Evolutionary conservation across 805 yeast species (phyloP).

Genomic region (Schwanniomyces sp.): DNA sequence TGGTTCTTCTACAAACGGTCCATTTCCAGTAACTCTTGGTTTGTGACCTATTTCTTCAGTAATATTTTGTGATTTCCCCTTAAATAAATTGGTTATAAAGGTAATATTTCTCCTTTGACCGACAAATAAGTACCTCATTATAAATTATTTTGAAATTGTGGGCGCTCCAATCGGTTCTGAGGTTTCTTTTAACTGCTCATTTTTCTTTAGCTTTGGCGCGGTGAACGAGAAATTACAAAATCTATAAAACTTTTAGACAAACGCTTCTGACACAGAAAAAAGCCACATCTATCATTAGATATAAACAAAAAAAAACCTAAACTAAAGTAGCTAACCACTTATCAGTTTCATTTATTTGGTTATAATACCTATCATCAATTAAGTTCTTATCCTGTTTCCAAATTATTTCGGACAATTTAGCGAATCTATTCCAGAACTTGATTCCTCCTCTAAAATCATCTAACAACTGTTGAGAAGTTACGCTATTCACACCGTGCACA

Average conservation of each 20-base stretch:
- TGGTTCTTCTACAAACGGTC: slow-evolving; percentile 47
- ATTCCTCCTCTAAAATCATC: slow-evolving; percentile 32
- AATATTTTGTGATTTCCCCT: slow-evolving; percentile 3
- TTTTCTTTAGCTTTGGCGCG: neutral
- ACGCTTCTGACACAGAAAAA: neutral
- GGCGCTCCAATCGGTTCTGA: neutral
- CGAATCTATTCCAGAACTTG: slow-evolving; percentile 35
- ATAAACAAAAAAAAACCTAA: slow-evolving; percentile 3
- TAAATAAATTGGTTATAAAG: neutral
- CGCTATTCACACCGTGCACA: slow-evolving; percentile 40
- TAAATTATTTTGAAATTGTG: neutral
- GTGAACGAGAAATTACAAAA: neutral
- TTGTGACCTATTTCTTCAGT: slow-evolving; percentile 9
- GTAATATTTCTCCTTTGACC: neutral
- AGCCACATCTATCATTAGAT: neutral
- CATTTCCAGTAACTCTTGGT: slow-evolving; percentile 44
- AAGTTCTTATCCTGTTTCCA: slow-evolving; percentile 26
- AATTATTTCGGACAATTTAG: slow-evolving; percentile 21
- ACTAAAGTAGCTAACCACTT: slow-evolving; percentile 27
- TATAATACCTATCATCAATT: slow-evolving; percentile 20
- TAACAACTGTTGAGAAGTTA: slow-evolving; percentile 29
- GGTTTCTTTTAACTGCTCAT: neutral
- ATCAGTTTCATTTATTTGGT: slow-evolving; percentile 27
- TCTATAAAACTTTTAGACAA: neutral
- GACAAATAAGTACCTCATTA: neutral